Evolutionary conservation across 306 rosid genomes (phyloP), one percentile per base, ranked within the genome.

Genomic region (Senna siamea): DNA sequence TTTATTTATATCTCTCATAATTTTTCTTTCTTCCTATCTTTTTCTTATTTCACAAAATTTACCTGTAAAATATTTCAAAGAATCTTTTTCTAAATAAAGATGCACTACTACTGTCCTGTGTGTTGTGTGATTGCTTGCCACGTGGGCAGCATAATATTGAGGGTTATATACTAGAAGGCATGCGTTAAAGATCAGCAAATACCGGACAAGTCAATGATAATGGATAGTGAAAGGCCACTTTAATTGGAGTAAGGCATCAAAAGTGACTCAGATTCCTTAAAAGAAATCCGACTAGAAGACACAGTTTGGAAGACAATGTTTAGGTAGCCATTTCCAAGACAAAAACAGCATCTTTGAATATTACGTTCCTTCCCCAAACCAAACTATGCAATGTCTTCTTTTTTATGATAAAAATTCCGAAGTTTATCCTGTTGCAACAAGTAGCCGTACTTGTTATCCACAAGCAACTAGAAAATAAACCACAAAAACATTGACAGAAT

Each of bases 261-360:
- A 43, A 73, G 50, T 56, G 13, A 62, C 76, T 18, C 58, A 74
- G 90, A 89, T 89, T 74, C 90, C 58, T 26, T 43, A 8, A 32
- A n/a, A 22, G 20, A 38, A 67, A 75, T 58, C 43, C 9, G 59
- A 76, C 76, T 66, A 87, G 12, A 80, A 72, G 90, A 84, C 90
- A 84, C 55, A 34, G 1, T 8, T 67, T 7, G 15, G 67, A 38
- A 4, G 40, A 52, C 15, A 62, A 64, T 26, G 68, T 66, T n/a
- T 5, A 56, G 74, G 32, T 63, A 47, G 40, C 51, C 15, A 47
- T 60, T 56, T 30, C 26, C 55, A 72, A 26, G 79, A 85, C 88
- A 35, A 87, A 23, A 44, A 10, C 70, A 65, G 41, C 78, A 28
- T n/a, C 81, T 71, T 78, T 19, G 78, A 37, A 60, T 46, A 22